phyloP scores from a whole-genome alignment of 2,329 filamentous ascomycete species.

The Fusarium pseudograminearum region DNA sequence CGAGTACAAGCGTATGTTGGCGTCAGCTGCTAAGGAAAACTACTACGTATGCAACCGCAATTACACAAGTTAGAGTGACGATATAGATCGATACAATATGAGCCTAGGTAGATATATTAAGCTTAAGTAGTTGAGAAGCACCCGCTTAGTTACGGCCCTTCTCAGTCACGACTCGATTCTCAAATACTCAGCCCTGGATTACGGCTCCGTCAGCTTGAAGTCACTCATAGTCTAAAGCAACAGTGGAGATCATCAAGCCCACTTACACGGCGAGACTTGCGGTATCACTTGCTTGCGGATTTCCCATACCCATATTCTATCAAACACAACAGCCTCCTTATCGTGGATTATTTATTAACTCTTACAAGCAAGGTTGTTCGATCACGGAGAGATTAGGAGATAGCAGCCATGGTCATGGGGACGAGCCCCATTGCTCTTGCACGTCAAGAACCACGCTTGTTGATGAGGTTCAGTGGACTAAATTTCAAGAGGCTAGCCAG shows the following conservation, averaged over 20 bases:
- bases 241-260: constrained; percentile 26
- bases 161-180: background rate
- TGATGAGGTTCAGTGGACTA: constrained; percentile 33
- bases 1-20: background rate
- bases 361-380: background rate
- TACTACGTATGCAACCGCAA: constrained; percentile 9
- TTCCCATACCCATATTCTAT: background rate
- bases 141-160: constrained; percentile 23
- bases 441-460: constrained; percentile 21
- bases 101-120: background rate
- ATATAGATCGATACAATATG: constrained; percentile 23
- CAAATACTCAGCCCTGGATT: background rate
- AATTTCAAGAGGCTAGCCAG: constrained; percentile 37
- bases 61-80: constrained; percentile 20
- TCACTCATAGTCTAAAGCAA: background rate
- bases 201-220: background rate
- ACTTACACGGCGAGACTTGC: constrained; percentile 35
- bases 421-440: constrained; percentile 10
- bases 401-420: constrained; percentile 26
- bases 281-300: constrained; percentile 17
- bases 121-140: constrained; percentile 13
- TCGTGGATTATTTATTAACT: background rate
- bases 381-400: constrained; percentile 1
- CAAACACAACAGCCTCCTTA: background rate
- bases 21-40: background rate